These are phyloP conservation scores for Cercophora sp. DNA, from an alignment of 495 filamentous ascomycete species.

Conservation along the genomic window DNA sequence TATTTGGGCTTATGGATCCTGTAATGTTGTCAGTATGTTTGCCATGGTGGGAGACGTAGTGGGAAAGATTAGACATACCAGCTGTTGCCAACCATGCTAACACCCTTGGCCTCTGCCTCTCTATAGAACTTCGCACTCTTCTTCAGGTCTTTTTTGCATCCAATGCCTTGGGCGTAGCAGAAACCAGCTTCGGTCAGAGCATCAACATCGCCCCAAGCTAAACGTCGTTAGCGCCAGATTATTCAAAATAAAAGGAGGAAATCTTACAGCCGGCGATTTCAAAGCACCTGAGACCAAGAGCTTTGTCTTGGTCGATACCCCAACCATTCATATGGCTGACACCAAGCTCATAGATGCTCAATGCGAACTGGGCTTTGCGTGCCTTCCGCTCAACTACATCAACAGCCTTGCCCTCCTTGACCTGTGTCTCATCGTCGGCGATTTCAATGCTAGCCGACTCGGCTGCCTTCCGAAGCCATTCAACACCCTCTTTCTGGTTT, in stretches of 20 bases:
- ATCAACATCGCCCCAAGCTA: constrained; percentile 92
- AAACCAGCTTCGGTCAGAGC: constrained; percentile 85
- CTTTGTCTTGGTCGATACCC: constrained; percentile 91
- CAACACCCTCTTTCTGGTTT: constrained; percentile 82
- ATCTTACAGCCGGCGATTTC: constrained; percentile 84
- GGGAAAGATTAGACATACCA: constrained; percentile 85
- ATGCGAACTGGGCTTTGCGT: constrained; percentile 83
- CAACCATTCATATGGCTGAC: constrained; percentile 98
- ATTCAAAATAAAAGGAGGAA: background rate
- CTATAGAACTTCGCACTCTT: constrained; percentile 91
- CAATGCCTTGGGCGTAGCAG: constrained; percentile 80
- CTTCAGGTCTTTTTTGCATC: constrained; percentile 92
- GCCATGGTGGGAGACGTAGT: background rate
- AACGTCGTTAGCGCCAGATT: constrained; percentile 13
- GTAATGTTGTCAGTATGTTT: background rate
- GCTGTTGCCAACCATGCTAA: constrained; percentile 96
- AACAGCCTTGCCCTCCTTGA: constrained; percentile 58
- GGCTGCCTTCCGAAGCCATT: constrained; percentile 84
- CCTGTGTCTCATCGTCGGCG: constrained; percentile 67
- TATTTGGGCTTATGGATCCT: constrained; percentile 97
- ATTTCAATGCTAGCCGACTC: constrained; percentile 80
- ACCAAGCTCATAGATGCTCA: constrained; percentile 92
- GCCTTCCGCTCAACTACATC: constrained; percentile 68
- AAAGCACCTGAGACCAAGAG: constrained; percentile 83
- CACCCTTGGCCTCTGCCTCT: constrained; percentile 83